Conservation (phyloP, 768 basidiomycete genomes). For the Hypsizygus marmoreus region DNA sequence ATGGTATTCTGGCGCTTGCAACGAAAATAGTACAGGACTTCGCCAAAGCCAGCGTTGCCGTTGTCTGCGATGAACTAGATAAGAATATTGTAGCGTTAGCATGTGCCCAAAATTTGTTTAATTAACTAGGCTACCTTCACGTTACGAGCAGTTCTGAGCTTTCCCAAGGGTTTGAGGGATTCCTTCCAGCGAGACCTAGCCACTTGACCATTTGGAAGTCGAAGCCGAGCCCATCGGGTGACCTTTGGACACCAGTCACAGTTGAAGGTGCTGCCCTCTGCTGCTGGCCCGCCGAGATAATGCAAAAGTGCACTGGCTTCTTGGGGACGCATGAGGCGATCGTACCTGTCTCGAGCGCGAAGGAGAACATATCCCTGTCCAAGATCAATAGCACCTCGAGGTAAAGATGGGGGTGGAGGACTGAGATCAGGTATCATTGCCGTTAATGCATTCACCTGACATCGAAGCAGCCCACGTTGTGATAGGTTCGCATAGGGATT, state of each 20-base stretch:
- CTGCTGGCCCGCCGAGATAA: slow-evolving; percentile 1
- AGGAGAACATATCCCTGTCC: slow-evolving; percentile 19
- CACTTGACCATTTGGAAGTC: slow-evolving; percentile 39
- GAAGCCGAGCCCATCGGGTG: slow-evolving; percentile 30
- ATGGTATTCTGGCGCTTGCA: too few relatives aligned
- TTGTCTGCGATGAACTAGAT: too few relatives aligned
- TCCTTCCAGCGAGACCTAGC: slow-evolving; percentile 36
- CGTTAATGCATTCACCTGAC: slow-evolving; percentile 18
- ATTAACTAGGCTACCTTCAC: slow-evolving; percentile 39
- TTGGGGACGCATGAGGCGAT: not conserved
- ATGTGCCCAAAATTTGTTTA: too few relatives aligned
- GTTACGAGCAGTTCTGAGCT: slow-evolving; percentile 28
- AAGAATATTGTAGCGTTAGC: too few relatives aligned
- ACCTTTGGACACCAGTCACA: slow-evolving; percentile 1
- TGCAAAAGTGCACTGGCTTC: slow-evolving; percentile 2
- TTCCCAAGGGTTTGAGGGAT: slow-evolving; percentile 14
- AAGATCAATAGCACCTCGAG: slow-evolving; percentile 13
- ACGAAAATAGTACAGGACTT: too few relatives aligned
- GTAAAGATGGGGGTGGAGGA: slow-evolving; percentile 6
- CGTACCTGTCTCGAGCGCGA: slow-evolving; percentile 14
- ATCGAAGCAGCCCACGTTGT: slow-evolving; percentile 15
- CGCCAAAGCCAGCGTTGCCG: too few relatives aligned
- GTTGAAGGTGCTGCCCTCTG: too few relatives aligned
- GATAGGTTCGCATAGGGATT: slow-evolving; percentile 28
- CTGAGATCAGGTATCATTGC: slow-evolving; percentile 15